These are phyloP conservation scores for Paratinospora sagittata DNA, from an alignment of 164 flowering plant species.

Conservation along the genomic window DNA sequence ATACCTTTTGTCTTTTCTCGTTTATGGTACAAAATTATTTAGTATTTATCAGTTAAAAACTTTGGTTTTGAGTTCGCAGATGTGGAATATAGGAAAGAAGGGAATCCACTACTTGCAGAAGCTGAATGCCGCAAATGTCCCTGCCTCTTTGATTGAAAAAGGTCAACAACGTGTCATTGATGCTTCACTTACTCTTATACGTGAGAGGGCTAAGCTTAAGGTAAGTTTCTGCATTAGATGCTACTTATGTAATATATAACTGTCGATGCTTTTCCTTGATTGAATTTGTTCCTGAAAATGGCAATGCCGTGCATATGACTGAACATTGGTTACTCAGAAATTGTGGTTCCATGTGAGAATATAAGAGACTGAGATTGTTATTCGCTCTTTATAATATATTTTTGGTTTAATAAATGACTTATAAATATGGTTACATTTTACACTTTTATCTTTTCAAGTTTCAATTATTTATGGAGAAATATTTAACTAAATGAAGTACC, in stretches of 20 bases:
- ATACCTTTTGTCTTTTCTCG: neutral
- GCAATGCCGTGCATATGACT: neutral
- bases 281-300: neutral
- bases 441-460: too few species aligned
- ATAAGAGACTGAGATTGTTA: neutral
- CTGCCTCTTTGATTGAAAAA: conserved; percentile 52
- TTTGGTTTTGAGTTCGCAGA: conserved; percentile 22
- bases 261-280: neutral
- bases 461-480: too few species aligned
- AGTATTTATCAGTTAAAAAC: neutral
- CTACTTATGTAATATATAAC: neutral
- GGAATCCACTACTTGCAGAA: conserved; percentile 65
- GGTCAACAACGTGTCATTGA: conserved; percentile 93
- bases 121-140: conserved; percentile 61
- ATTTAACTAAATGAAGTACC: too few species aligned
- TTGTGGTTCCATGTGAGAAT: neutral
- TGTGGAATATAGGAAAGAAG: conserved; percentile 42
- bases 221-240: conserved; percentile 23
- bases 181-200: conserved; percentile 92
- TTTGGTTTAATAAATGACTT: neutral
- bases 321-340: neutral
- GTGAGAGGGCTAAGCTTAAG: conserved; percentile 94
- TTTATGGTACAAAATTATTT: neutral
- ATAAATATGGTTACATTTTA: too few species aligned
- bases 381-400: neutral